Conservation (phyloP, 345 rosid species). For the Pistacia atlantica region DNA sequence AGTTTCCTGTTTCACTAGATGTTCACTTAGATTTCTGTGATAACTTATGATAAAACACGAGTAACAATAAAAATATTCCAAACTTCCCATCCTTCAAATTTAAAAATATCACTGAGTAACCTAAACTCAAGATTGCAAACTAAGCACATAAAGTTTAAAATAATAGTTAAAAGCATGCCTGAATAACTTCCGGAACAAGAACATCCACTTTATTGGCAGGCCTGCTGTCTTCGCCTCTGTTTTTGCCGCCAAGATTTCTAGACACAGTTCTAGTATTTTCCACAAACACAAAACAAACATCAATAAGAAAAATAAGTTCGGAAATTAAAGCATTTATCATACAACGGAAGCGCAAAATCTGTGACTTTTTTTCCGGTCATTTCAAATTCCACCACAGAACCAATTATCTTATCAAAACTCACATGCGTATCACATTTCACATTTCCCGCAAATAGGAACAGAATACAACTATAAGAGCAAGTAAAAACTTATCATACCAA, state of each 20-base stretch:
- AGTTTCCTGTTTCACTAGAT: neutral
- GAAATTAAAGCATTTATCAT: too few relatives aligned
- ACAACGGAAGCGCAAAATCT: too few relatives aligned
- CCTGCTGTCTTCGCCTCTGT: constrained; percentile 30
- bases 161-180: constrained; percentile 48
- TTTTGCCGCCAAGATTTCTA: constrained; percentile 77
- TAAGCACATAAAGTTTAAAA: constrained; percentile 11
- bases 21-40: too few relatives aligned
- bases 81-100: neutral
- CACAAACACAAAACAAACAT: constrained; percentile 31
- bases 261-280: constrained; percentile 85
- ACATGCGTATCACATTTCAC: too few relatives aligned
- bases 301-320: constrained; percentile 15
- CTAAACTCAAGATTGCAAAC: neutral
- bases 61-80: neutral
- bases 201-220: constrained; percentile 63
- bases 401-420: too few relatives aligned
- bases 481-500: constrained; percentile 42
- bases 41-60: neutral
- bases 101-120: neutral
- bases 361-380: too few relatives aligned
- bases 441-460: too few relatives aligned
- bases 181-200: constrained; percentile 88
- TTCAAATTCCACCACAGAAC: too few relatives aligned
- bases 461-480: too few relatives aligned